Evolutionary conservation across 139 green algal species (phyloP), one percentile per base, ranked within the genome.

Genomic region (Haematococcus sp.): DNA sequence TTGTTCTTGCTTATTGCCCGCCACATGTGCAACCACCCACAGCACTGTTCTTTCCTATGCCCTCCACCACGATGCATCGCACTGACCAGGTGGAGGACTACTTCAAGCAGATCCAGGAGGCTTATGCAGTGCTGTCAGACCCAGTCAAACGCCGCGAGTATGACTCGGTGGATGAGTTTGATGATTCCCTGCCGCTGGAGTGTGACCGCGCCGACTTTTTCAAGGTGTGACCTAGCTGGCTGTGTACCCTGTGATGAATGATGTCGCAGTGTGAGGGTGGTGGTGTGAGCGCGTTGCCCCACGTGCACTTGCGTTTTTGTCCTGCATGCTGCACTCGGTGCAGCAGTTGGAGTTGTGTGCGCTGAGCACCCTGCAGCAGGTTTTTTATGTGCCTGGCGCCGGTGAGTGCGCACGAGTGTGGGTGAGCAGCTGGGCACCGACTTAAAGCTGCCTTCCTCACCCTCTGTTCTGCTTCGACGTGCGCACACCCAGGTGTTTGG

Each of bases 131-230:
- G 20, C 82, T 98, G 35, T 90, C 67, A n/a, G 94, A 98, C 81
- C 90, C 91, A 0, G 69, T 68, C 55, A 93, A 93, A 82, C 70
- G 88, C 20, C 83, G 93, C 7, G 91, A 97, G 80, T 98, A 90
- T 35, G 94, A 98, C 84, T 97, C 90, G 17, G 88, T 78, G 2
- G 94, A 98, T 76, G 87, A 94, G 58, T 98, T 98, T 86, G 94
- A 98, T 76, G 94, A 98, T 84, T 86, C 83, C 1, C 80, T 98
- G 73, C 94, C 94, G 3, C 46, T 73, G 20, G 83, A 90, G 31
- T 95, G 89, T 76, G 78, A 80, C 0, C 63, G 85, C 13, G 80
- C 75, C 13, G 93, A 97, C 75, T 98, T 98, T 71, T 95, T 93
- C 87, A 92, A 93, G 87, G 91, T 92, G 55, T 28, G 64, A 31